A percentile compares a stretch with the other conserved stretches of the same genome.
phyloP scores from a whole-genome alignment of 345 rosid species.

The Ceriops zippeliana region DNA sequence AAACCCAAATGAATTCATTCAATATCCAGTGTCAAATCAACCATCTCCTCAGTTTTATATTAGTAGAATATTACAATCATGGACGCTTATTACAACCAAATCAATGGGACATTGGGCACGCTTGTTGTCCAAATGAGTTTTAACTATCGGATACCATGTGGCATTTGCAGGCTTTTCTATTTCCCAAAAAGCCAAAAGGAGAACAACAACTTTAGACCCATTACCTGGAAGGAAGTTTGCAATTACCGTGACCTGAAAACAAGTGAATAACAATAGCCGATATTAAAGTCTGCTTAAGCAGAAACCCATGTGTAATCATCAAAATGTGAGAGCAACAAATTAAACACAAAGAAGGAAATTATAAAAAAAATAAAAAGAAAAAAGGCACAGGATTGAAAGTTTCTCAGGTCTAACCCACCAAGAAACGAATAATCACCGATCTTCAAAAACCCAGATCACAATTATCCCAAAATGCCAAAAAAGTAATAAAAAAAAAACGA shows the following conservation, averaged over 20 bases:
- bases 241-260: conserved; percentile 63
- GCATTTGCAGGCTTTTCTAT: neutral
- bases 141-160: too few relatives aligned
- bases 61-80: too few relatives aligned
- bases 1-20: conserved; percentile 5
- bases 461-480: neutral
- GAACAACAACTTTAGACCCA: neutral
- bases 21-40: too few relatives aligned
- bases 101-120: too few relatives aligned
- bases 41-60: too few relatives aligned
- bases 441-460: too few relatives aligned
- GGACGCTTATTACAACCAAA: too few relatives aligned
- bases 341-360: neutral
- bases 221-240: conserved; percentile 81
- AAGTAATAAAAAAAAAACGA: neutral
- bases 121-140: too few relatives aligned
- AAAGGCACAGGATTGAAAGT: neutral
- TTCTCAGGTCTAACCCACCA: neutral
- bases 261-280: neutral
- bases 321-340: neutral
- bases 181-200: neutral
- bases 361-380: neutral
- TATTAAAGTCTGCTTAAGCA: too few relatives aligned
- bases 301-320: neutral
- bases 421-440: neutral